These are phyloP conservation scores for Nannizzia gypsea DNA, from an alignment of 2,329 filamentous ascomycete genomes.

Conservation along the genomic window DNA sequence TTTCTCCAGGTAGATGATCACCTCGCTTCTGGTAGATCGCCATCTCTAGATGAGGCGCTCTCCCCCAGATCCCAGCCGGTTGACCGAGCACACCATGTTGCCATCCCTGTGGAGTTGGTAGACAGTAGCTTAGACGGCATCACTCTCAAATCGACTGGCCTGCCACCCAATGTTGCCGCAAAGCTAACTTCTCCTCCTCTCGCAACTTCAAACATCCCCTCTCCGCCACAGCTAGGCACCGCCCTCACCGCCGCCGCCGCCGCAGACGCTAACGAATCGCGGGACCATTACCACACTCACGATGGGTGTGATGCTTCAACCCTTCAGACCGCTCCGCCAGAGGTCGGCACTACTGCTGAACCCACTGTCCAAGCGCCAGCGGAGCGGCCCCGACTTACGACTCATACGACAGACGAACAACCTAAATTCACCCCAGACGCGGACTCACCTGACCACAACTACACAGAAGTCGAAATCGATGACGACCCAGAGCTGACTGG, in stretches of 20 bases:
- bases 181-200: slow-evolving; percentile 30
- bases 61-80: slow-evolving; percentile 26
- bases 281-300: background rate
- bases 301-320: background rate
- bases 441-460: slow-evolving; percentile 28
- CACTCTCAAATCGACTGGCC: slow-evolving; percentile 35
- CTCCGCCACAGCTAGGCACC: slow-evolving; percentile 10
- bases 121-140: slow-evolving; percentile 38
- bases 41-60: slow-evolving; percentile 31
- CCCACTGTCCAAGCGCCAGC: background rate
- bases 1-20: slow-evolving; percentile 21
- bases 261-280: slow-evolving; percentile 14
- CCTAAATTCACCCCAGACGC: background rate
- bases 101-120: slow-evolving; percentile 35
- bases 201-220: slow-evolving; percentile 16
- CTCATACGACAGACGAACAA: slow-evolving; percentile 12
- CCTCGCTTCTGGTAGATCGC: slow-evolving; percentile 19
- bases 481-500: slow-evolving; percentile 35
- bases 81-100: slow-evolving; percentile 22
- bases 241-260: background rate
- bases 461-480: slow-evolving; percentile 27
- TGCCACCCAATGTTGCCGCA: slow-evolving; percentile 33
- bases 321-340: background rate
- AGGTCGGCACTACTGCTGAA: background rate
- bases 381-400: background rate